A percentile compares a stretch with the other conserved stretches of the same genome.
These are phyloP conservation scores for Porodaedalea pini DNA, from an alignment of 1,284 basidiomycete species.

Conservation along the genomic window DNA sequence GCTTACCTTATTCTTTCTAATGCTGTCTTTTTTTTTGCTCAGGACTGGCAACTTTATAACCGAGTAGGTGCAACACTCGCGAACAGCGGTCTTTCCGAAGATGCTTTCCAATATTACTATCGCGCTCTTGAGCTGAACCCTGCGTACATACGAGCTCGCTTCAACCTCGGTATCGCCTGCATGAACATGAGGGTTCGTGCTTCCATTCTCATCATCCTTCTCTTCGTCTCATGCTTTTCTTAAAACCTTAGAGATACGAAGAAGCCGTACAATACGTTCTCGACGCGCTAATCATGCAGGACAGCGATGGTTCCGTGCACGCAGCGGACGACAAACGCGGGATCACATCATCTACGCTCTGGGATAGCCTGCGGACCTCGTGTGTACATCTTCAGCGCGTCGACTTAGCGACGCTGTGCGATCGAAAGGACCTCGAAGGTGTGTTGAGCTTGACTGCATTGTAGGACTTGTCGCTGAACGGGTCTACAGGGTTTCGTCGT, in stretches of 20 bases:
- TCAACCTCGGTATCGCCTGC: constrained; percentile 89
- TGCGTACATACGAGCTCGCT: constrained; percentile 88
- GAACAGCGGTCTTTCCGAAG: constrained; percentile 81
- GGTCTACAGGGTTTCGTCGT: constrained; percentile 4
- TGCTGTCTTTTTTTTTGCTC: constrained; percentile 12
- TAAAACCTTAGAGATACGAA: constrained; percentile 73
- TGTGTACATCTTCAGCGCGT: constrained; percentile 73
- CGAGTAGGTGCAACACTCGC: constrained; percentile 95
- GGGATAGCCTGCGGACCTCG: constrained; percentile 81
- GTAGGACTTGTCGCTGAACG: no score
- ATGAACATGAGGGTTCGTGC: constrained; percentile 75
- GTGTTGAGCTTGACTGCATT: no score
- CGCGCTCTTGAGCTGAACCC: constrained; percentile 89
- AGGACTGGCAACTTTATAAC: constrained; percentile 97
- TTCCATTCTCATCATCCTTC: constrained; percentile 2
- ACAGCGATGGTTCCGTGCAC: constrained; percentile 62
- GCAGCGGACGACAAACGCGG: constrained; percentile 59
- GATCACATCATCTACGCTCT: constrained; percentile 72
- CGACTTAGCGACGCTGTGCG: constrained; percentile 73
- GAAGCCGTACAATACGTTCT: constrained; percentile 84
- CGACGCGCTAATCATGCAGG: constrained; percentile 83
- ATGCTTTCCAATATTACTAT: constrained; percentile 88
- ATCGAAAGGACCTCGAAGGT: constrained; percentile 71
- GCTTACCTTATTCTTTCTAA: constrained; percentile 6
- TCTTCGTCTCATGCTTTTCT: background rate